These are phyloP conservation scores for Ophiostoma sp. DNA, from an alignment of 2,329 filamentous ascomycete species.

Conservation along the genomic window DNA sequence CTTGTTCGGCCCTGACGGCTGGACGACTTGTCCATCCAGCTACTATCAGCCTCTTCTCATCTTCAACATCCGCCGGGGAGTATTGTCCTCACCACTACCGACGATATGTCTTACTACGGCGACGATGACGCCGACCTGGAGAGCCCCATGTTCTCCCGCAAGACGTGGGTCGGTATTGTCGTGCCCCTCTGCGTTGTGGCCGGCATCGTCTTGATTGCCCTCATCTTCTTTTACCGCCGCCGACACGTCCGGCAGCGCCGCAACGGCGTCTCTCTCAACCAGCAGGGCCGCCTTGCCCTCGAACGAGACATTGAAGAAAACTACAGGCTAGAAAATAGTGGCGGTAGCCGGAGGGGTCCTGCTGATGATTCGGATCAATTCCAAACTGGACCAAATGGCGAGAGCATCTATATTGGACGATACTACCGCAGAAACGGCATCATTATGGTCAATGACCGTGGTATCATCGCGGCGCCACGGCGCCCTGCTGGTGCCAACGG, in stretches of 20 bases:
- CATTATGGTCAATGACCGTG: neutral
- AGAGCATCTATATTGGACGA: neutral
- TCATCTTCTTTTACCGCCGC: slow-evolving; percentile 17
- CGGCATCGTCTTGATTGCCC: neutral
- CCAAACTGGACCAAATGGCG: neutral
- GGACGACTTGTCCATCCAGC: neutral
- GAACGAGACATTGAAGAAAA: slow-evolving; percentile 23
- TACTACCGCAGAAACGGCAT: slow-evolving; percentile 1
- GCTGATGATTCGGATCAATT: too few relatives aligned
- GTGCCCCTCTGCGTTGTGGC: slow-evolving; percentile 25
- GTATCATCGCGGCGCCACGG: neutral
- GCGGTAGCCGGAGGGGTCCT: neutral
- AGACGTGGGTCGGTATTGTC: slow-evolving; percentile 23
- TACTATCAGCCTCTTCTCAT: neutral
- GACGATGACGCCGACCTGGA: neutral
- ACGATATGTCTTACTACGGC: slow-evolving; percentile 19
- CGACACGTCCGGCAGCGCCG: slow-evolving; percentile 9
- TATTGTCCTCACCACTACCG: neutral
- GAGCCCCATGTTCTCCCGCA: slow-evolving; percentile 5
- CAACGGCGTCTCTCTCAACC: slow-evolving; percentile 18
- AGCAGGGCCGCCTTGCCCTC: slow-evolving; percentile 25
- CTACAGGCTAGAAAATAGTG: neutral
- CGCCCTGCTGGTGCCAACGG: neutral
- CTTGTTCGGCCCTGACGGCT: neutral
- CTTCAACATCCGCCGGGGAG: neutral